Conservation (phyloP, 2,329 filamentous ascomycete species). For the Lasiodiplodia gonubiensis region DNA sequence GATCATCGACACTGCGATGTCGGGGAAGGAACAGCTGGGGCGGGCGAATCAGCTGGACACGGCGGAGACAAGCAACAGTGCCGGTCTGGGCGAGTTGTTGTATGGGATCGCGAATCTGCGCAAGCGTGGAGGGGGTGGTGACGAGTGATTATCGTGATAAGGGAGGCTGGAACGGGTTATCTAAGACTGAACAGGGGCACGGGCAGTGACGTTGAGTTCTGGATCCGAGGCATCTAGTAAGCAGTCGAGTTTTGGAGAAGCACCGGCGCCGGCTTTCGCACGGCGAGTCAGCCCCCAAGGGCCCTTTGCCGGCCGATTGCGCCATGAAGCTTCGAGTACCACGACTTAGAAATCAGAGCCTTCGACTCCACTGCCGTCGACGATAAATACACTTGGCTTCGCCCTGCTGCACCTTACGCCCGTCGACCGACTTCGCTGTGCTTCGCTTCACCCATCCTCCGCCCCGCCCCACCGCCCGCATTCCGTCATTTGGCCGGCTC, state of each 20-base stretch:
- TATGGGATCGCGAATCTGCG: slow-evolving; percentile 57
- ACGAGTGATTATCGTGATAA: slow-evolving; percentile 34
- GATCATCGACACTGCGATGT: slow-evolving; percentile 6
- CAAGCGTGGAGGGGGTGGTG: slow-evolving; percentile 52
- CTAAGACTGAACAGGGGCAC: slow-evolving; percentile 12
- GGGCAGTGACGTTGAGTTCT: slow-evolving; percentile 23
- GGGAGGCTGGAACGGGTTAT: slow-evolving; percentile 18
- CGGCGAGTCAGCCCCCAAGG: slow-evolving; percentile 2
- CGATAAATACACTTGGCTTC: slow-evolving; percentile 24
- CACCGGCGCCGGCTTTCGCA: slow-evolving; percentile 20
- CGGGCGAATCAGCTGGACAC: slow-evolving; percentile 35
- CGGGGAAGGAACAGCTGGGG: slow-evolving; percentile 19
- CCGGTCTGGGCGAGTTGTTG: slow-evolving; percentile 44
- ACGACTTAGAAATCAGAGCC: slow-evolving; percentile 29
- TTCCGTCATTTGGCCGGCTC: slow-evolving; percentile 17
- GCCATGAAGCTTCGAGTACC: slow-evolving; percentile 29
- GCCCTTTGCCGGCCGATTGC: slow-evolving; percentile 27
- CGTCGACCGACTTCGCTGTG: slow-evolving; percentile 13
- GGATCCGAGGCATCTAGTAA: slow-evolving; percentile 22
- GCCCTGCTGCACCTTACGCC: background rate
- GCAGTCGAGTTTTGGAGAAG: slow-evolving; percentile 15
- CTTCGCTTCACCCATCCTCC: slow-evolving; percentile 2
- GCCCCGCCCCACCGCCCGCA: slow-evolving; percentile 19
- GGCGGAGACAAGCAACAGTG: slow-evolving; percentile 31
- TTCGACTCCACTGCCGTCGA: slow-evolving; percentile 5